These are phyloP conservation scores for Fusarium sp. DNA, from an alignment of 2,329 filamentous ascomycete species.

Conservation along the genomic window DNA sequence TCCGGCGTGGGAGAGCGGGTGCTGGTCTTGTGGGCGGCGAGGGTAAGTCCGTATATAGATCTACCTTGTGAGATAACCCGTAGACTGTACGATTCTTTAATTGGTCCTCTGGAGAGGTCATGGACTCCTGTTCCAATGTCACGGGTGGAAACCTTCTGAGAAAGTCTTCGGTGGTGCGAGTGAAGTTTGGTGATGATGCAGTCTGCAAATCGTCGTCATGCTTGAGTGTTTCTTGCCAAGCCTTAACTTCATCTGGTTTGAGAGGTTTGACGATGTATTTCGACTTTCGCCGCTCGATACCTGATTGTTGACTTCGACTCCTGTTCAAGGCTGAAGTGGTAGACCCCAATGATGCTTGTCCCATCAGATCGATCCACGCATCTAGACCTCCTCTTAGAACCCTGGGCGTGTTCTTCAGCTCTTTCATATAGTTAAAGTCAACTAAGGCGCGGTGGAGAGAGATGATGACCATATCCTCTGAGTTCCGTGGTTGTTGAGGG, in stretches of 20 bases:
- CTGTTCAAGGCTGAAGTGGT: constrained; percentile 51
- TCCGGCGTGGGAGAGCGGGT: constrained; percentile 74
- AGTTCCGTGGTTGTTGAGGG: constrained; percentile 46
- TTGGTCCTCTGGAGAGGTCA: constrained; percentile 57
- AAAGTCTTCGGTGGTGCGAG: constrained; percentile 84
- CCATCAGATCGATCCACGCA: constrained; percentile 88
- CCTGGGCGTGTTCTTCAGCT: constrained; percentile 77
- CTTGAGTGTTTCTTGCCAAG: constrained; percentile 81
- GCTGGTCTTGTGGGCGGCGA: constrained; percentile 73
- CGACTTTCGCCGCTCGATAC: constrained; percentile 52
- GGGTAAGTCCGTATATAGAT: constrained; percentile 61
- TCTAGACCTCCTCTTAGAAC: constrained; percentile 85
- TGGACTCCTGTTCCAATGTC: constrained; percentile 69
- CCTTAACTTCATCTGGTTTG: constrained; percentile 81
- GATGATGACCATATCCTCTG: constrained; percentile 67
- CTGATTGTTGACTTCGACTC: constrained; percentile 49
- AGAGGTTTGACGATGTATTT: constrained; percentile 72
- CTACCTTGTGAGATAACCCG: constrained; percentile 49
- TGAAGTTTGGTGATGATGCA: constrained; percentile 64
- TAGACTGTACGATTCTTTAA: constrained; percentile 44
- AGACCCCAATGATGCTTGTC: constrained; percentile 68
- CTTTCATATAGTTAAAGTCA: constrained; percentile 84
- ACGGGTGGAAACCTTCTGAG: constrained; percentile 82
- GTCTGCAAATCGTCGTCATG: constrained; percentile 70
- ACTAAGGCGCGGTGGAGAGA: constrained; percentile 82